Percentiles rank a stretch among this genome's conserved stretches.
These are phyloP conservation scores for Talaromyces albobiverticillius DNA, from an alignment of 2,329 filamentous ascomycete species.

Conservation along the genomic window DNA sequence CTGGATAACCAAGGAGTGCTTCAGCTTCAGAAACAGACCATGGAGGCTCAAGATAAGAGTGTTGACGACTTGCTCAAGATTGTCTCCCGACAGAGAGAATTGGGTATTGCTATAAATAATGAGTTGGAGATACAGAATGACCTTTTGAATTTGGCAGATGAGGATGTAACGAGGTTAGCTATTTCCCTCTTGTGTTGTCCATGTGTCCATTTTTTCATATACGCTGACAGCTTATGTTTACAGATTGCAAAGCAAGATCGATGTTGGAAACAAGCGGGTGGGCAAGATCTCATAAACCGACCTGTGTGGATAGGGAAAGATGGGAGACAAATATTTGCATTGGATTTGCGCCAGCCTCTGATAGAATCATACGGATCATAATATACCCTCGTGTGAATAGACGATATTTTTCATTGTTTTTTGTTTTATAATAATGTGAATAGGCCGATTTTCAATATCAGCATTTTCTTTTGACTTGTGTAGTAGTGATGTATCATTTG, in stretches of 20 bases:
- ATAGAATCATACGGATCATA: background rate
- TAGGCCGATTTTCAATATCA: background rate
- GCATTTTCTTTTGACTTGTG: background rate
- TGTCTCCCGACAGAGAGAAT: constrained; percentile 58
- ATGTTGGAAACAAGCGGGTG: constrained; percentile 47
- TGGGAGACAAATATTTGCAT: background rate
- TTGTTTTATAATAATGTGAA: background rate
- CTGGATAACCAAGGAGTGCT: constrained; percentile 63
- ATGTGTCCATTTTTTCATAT: background rate
- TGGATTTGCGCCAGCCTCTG: background rate
- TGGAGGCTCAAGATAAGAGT: constrained; percentile 60
- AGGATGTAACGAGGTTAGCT: constrained; percentile 53
- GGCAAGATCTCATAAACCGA: constrained; percentile 44
- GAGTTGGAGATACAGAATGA: constrained; percentile 62
- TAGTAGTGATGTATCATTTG: background rate
- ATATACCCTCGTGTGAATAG: background rate
- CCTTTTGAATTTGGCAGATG: constrained; percentile 57
- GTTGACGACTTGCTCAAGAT: constrained; percentile 58
- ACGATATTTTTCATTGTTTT: background rate
- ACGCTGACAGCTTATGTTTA: background rate
- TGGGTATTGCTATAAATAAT: constrained; percentile 61
- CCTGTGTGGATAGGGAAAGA: background rate
- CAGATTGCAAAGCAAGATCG: constrained; percentile 41
- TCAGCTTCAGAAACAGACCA: constrained; percentile 61
- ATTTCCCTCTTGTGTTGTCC: constrained; percentile 18